Base-by-base conservation (phyloP, 2,329 filamentous ascomycete species). In the Cordyceps fumosorosea region DNA sequence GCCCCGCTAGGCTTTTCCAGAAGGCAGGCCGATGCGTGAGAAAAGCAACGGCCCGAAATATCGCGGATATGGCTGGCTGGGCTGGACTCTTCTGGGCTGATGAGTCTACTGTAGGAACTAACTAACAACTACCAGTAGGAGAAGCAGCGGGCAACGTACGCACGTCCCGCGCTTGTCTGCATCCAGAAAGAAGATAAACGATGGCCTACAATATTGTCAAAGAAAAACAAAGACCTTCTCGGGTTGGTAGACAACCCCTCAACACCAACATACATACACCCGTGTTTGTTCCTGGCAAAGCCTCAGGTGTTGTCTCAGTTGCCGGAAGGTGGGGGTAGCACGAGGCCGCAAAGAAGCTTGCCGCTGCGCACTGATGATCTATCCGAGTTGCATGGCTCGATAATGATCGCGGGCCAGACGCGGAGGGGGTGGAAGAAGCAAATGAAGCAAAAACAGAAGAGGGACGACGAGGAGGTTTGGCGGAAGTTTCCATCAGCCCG, bases 31-130 rank as follows among this genome's bases (percentile, higher is more conserved):
- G 56, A 59, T 60, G 48, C 6, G 37, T 10, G 40, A n/a, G 47
- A 51, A 40, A 47, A 34, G 37, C 57, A 60, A 60, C 37, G 40
- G 26, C 32, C 57, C 50, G 57, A 54, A 60, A 37, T 47, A 34
- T 45, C n/a, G 22, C 50, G 57, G 57, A 7, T 37, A 54, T 47
- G 57, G 57, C 37, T 45, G 40, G 47, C 14, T 16, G 6, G n/a
- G 29, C 29, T 29, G 29, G 5, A 7, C 29, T 7, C 8, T 7
- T 29, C 29, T 29, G 29, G 29, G 34, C n/a, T 18, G n/a, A 14
- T 12, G 24, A 53, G 56, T 59, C 48, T n/a, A 34, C 7, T 8
- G n/a, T n/a, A n/a, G n/a, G n/a, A 22, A 22, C 44, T n/a, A 20
- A n/a, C 42, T n/a, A n/a, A 14, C 42, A 42, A 29, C 11, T 16